These are phyloP conservation scores for Umbelopsis sp. DNA, from an alignment of 192 early-diverging fungal species.

Conservation along the genomic window DNA sequence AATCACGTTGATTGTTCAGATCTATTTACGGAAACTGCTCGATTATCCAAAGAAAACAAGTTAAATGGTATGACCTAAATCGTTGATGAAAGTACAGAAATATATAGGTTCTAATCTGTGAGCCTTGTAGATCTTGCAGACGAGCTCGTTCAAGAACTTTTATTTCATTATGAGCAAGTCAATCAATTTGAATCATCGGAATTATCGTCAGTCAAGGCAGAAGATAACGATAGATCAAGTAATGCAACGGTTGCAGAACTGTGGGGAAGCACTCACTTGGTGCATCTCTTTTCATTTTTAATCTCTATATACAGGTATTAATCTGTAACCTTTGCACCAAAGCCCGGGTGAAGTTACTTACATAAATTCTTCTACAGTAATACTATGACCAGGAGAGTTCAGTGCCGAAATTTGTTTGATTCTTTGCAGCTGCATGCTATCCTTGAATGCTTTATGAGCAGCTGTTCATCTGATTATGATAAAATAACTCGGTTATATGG, in stretches of 20 bases:
- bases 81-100: background rate
- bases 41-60: conserved; percentile 19
- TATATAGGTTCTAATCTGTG: background rate
- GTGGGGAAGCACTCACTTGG: conserved; percentile 4
- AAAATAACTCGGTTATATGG: conserved; percentile 13
- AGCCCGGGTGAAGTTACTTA: background rate
- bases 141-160: background rate
- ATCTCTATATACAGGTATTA: conserved; percentile 5
- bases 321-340: background rate
- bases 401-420: conserved; percentile 31
- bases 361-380: background rate
- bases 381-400: conserved; percentile 21
- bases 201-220: background rate
- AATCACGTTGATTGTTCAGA: conserved; percentile 33
- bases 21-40: conserved; percentile 32
- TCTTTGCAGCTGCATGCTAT: conserved; percentile 40
- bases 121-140: background rate
- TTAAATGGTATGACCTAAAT: background rate
- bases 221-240: background rate
- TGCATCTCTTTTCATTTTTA: conserved; percentile 4
- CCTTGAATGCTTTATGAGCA: conserved; percentile 40
- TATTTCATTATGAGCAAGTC: background rate
- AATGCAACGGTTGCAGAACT: background rate
- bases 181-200: background rate
- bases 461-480: conserved; percentile 28